These are phyloP conservation scores for Datura wrightii DNA, from an alignment of 257 asterid species.

Conservation along the genomic window DNA sequence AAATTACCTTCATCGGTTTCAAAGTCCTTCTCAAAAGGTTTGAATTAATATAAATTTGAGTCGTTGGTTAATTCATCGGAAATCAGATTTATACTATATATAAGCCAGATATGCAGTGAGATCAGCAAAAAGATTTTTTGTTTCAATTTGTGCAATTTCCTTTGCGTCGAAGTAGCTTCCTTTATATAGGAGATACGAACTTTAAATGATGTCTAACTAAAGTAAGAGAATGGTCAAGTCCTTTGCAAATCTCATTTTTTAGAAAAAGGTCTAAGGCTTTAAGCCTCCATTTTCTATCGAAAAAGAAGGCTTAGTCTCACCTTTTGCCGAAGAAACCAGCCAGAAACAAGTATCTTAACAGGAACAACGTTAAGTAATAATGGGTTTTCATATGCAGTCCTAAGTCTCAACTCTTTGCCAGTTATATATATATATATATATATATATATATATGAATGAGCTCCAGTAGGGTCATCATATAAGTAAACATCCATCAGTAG, in stretches of 20 bases:
- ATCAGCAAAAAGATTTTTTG: neutral
- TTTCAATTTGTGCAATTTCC: neutral
- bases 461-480: neutral
- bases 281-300: neutral
- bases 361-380: neutral
- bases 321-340: constrained; percentile 19
- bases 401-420: neutral
- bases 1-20: constrained; percentile 75
- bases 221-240: constrained; percentile 22
- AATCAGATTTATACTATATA: neutral
- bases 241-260: neutral
- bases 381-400: neutral
- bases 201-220: neutral
- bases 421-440: neutral
- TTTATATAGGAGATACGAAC: neutral
- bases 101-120: neutral
- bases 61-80: neutral
- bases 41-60: constrained; percentile 16
- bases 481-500: neutral
- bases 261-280: neutral
- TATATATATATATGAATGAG: neutral
- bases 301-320: neutral
- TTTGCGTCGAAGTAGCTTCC: neutral
- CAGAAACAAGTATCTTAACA: neutral
- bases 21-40: constrained; percentile 77